Percentiles rank a stretch among this genome's conserved stretches.
phyloP scores from a whole-genome alignment of 2,329 filamentous ascomycete species.

The Aspergillus carbonarius region DNA sequence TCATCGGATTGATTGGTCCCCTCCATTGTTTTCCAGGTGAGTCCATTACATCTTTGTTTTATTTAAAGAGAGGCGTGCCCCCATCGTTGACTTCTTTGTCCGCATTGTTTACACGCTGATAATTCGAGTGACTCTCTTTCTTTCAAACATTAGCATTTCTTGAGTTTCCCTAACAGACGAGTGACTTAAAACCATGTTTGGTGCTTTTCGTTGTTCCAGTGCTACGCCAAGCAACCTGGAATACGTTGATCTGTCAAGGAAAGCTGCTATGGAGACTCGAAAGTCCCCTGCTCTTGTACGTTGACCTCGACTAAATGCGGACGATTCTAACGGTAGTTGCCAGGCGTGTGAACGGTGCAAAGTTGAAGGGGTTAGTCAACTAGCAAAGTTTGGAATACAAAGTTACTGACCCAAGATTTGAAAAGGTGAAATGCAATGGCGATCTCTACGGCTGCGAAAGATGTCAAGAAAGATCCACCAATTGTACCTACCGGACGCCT shows the following conservation, averaged over 20 bases:
- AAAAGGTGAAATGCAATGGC: constrained; percentile 3
- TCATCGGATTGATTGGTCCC: not conserved
- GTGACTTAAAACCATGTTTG: not conserved
- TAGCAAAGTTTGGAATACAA: not conserved
- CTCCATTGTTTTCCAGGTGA: not conserved
- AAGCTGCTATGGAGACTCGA: not conserved
- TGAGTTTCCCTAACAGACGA: no score
- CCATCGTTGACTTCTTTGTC: not conserved
- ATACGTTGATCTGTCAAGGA: not conserved
- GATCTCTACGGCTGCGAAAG: constrained; percentile 2
- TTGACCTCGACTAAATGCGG: not conserved
- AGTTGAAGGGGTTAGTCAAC: not conserved
- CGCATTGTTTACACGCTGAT: no score
- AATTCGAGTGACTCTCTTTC: no score
- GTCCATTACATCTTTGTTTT: not conserved
- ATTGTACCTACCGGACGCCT: constrained; percentile 1
- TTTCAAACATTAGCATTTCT: no score
- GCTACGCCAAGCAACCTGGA: not conserved
- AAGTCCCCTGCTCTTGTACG: not conserved
- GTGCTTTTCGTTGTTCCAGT: constrained; percentile 1
- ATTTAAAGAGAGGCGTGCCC: not conserved
- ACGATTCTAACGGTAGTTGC: not conserved
- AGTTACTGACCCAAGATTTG: not conserved
- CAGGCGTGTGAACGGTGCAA: not conserved
- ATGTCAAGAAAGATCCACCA: not conserved